These are phyloP conservation scores for Cystobasidium pallidum DNA, from an alignment of 1,284 basidiomycete genomes.

Conservation along the genomic window DNA sequence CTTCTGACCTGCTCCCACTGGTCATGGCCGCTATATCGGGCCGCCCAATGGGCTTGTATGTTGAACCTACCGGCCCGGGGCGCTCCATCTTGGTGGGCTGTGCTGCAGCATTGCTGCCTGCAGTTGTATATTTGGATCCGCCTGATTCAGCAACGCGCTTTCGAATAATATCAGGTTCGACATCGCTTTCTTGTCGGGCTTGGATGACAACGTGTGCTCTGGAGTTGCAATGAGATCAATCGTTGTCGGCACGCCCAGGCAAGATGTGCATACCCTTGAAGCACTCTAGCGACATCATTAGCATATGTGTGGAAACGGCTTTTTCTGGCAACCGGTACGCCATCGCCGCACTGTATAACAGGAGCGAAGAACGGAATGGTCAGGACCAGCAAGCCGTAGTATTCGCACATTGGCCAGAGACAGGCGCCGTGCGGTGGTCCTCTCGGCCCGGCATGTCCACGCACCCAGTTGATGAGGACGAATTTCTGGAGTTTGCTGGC, in stretches of 20 bases:
- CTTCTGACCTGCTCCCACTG: conserved; percentile 45
- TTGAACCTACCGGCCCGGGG: conserved; percentile 51
- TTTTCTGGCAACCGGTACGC: conserved; percentile 88
- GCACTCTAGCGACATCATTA: conserved; percentile 75
- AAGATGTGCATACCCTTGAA: conserved; percentile 63
- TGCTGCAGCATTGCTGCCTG: conserved; percentile 58
- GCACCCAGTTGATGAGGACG: conserved; percentile 67
- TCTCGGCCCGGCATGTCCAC: conserved; percentile 8
- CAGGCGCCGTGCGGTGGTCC: too few species aligned
- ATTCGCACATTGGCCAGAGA: too few species aligned
- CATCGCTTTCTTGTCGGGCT: conserved; percentile 87
- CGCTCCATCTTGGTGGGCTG: conserved; percentile 52
- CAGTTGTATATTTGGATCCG: conserved; percentile 82
- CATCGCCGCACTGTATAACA: conserved; percentile 75
- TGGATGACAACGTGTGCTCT: conserved; percentile 83
- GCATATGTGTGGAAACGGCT: conserved; percentile 89
- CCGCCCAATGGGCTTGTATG: conserved; percentile 55
- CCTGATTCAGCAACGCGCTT: conserved; percentile 84
- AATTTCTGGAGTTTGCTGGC: conserved; percentile 91
- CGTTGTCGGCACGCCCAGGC: neutral
- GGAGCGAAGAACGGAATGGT: too few species aligned
- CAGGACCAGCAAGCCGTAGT: too few species aligned
- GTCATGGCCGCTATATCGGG: conserved; percentile 52
- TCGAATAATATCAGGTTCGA: conserved; percentile 77
- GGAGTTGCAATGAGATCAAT: neutral